A percentile compares a stretch with the other conserved stretches of the same genome.
These are phyloP conservation scores for Blastomyces gilchristii DNA, from an alignment of 2,329 filamentous ascomycete species.

Conservation along the genomic window DNA sequence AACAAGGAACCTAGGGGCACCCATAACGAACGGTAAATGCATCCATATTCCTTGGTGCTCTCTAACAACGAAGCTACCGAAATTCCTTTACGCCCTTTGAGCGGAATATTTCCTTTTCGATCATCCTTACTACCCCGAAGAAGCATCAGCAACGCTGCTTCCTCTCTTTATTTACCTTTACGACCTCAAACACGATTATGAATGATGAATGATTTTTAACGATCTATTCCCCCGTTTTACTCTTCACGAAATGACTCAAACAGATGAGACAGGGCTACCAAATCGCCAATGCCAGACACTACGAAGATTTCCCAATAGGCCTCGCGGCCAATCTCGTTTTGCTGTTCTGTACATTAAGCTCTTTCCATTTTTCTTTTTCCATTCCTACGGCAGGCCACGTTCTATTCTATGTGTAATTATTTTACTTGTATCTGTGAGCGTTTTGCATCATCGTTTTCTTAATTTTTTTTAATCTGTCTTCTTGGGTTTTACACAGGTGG, in stretches of 20 bases:
- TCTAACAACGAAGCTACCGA: neutral
- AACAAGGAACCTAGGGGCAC: neutral
- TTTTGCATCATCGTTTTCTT: neutral
- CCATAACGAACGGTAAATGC: neutral
- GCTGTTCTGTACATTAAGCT: conserved; percentile 2
- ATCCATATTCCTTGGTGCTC: neutral
- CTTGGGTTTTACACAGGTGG: neutral
- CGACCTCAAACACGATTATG: conserved; percentile 1
- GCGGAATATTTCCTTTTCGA: neutral
- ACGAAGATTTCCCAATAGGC: conserved; percentile 6
- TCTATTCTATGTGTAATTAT: conserved; percentile 1
- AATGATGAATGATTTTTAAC: conserved; percentile 6
- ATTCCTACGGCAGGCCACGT: conserved; percentile 8
- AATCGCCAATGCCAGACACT: neutral
- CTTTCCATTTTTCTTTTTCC: neutral
- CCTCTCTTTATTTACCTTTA: neutral
- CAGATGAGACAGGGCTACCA: conserved; percentile 5
- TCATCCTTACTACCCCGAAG: neutral
- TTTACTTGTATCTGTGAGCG: conserved; percentile 1
- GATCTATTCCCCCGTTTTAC: neutral
- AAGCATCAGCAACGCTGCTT: neutral
- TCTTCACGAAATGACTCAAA: neutral
- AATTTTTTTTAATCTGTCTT: neutral
- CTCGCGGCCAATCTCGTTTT: conserved; percentile 3
- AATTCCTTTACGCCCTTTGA: neutral